Conservation (phyloP, 1,139 yeast species). For the Schizosaccharomyces versatilis region DNA sequence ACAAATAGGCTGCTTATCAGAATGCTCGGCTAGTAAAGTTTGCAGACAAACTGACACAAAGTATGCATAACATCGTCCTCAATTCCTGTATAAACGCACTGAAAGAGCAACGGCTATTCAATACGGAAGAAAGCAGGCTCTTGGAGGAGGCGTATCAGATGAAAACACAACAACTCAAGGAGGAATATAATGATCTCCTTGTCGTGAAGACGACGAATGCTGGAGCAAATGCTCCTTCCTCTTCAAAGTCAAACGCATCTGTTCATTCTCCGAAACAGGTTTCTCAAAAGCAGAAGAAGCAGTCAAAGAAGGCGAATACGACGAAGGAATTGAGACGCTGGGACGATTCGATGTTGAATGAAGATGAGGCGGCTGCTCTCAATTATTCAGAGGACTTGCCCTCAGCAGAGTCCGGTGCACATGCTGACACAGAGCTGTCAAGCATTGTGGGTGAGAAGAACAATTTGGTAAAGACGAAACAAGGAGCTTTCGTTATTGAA, state of each 20-base stretch:
- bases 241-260: too few species aligned
- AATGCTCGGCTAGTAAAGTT: slow-evolving; percentile 20
- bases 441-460: background rate
- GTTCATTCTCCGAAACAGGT: too few species aligned
- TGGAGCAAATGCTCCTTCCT: too few species aligned
- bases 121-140: too few species aligned
- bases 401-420: slow-evolving; percentile 18
- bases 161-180: too few species aligned
- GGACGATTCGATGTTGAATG: slow-evolving; percentile 27
- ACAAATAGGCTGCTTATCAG: slow-evolving; percentile 20
- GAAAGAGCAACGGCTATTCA: too few species aligned
- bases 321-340: slow-evolving; percentile 22
- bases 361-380: slow-evolving; percentile 20
- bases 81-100: background rate
- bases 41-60: background rate
- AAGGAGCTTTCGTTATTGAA: background rate
- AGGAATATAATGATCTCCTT: too few species aligned
- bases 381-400: slow-evolving; percentile 9
- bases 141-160: too few species aligned
- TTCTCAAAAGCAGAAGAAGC: too few species aligned
- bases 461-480: background rate
- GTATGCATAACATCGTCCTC: background rate
- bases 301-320: too few species aligned
- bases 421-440: background rate
- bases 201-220: too few species aligned